phyloP scores from a whole-genome alignment of 2,329 filamentous ascomycete species.

The Aspergillus persii region DNA sequence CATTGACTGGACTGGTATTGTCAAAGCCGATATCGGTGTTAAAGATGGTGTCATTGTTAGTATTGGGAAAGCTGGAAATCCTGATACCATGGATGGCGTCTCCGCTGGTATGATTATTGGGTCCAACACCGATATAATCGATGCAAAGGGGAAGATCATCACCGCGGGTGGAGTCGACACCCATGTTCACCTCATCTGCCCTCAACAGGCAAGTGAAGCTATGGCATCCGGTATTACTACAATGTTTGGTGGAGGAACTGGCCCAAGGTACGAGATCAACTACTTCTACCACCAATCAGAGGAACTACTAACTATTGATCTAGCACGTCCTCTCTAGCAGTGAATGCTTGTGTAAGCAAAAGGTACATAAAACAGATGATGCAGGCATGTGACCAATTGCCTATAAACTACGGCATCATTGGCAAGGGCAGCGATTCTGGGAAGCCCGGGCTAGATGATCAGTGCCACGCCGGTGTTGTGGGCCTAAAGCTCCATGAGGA shows the following conservation, averaged over 20 bases:
- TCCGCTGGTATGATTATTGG: conserved; percentile 76
- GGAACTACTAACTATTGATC: no score
- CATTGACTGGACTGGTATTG: conserved; percentile 88
- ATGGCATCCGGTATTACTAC: conserved; percentile 85
- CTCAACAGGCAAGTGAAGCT: conserved; percentile 82
- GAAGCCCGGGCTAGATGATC: no score
- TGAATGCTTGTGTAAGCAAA: no score
- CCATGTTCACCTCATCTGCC: conserved; percentile 93
- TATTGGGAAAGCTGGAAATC: conserved; percentile 93
- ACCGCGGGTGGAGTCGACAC: conserved; percentile 88
- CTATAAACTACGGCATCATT: no score
- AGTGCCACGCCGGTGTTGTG: no score
- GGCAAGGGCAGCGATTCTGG: no score
- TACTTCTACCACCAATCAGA: no score
- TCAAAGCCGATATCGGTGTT: conserved; percentile 94
- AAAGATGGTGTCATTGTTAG: conserved; percentile 82
- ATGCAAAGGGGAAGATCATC: conserved; percentile 84
- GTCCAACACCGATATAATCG: conserved; percentile 86
- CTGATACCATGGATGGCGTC: conserved; percentile 94
- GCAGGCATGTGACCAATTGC: no score
- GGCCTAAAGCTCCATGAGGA: no score
- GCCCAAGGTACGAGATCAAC: no score
- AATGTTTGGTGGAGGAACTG: conserved; percentile 60
- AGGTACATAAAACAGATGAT: no score
- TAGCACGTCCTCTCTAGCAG: no score